Conservation (phyloP, 2,329 filamentous ascomycete species). For the Arthroderma sp. region DNA sequence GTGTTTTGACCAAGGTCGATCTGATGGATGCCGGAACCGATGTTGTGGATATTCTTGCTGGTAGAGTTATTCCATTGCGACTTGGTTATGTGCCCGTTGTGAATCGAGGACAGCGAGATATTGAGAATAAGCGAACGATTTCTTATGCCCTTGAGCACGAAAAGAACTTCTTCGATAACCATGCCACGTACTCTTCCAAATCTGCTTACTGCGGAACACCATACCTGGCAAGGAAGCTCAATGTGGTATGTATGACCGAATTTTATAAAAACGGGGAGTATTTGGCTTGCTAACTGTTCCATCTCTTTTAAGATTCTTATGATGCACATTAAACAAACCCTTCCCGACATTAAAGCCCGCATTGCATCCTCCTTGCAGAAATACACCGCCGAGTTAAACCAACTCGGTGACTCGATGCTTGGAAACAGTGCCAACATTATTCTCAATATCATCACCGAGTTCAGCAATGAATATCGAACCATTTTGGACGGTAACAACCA, state of each 20-base stretch:
- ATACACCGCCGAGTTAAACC: slow-evolving; percentile 68
- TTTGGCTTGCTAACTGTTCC: neutral
- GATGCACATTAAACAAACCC: slow-evolving; percentile 99
- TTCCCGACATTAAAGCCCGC: slow-evolving; percentile 95
- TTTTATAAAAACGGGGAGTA: neutral
- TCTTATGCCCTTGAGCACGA: slow-evolving; percentile 82
- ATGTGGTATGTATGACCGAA: slow-evolving; percentile 46
- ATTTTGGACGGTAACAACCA: slow-evolving; percentile 94
- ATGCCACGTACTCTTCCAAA: slow-evolving; percentile 98
- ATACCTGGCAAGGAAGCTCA: slow-evolving; percentile 90
- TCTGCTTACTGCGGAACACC: slow-evolving; percentile 96
- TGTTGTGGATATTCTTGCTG: slow-evolving; percentile 95
- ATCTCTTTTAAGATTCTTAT: slow-evolving; percentile 61
- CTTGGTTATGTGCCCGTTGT: slow-evolving; percentile 95
- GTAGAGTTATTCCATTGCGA: slow-evolving; percentile 87
- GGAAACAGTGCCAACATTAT: slow-evolving; percentile 95
- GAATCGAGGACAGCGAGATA: slow-evolving; percentile 94
- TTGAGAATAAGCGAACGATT: slow-evolving; percentile 95
- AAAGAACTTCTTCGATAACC: slow-evolving; percentile 94
- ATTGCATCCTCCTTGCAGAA: slow-evolving; percentile 92
- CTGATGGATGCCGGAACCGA: slow-evolving; percentile 98
- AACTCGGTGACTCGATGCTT: slow-evolving; percentile 83
- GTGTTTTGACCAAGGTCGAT: slow-evolving; percentile 97
- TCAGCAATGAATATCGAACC: slow-evolving; percentile 93
- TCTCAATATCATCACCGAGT: slow-evolving; percentile 97